phyloP scores from a whole-genome alignment of 2,329 filamentous ascomycete species.

The Neodidymelliopsis sp. region DNA sequence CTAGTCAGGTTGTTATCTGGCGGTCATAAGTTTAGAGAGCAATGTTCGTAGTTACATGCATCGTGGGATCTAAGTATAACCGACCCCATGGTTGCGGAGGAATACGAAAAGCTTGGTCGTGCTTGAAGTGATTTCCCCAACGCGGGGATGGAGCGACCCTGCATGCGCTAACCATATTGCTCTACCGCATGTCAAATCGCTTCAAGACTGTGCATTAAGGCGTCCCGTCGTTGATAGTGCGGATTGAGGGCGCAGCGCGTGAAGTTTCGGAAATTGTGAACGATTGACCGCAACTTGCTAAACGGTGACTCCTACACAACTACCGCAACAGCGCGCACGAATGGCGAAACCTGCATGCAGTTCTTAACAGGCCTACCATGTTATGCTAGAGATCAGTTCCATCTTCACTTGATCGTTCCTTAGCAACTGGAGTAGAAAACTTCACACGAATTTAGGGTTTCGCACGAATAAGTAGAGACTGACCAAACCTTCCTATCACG shows the following conservation, averaged over 20 bases:
- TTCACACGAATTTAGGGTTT: no score
- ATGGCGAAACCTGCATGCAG: no score
- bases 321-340: no score
- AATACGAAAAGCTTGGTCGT: conserved; percentile 6
- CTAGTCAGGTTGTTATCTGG: background rate
- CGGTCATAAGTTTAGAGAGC: no score
- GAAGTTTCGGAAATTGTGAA: background rate
- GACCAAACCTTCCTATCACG: no score
- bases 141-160: conserved; percentile 3
- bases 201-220: conserved; percentile 4
- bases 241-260: background rate
- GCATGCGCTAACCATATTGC: conserved; percentile 3
- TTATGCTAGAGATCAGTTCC: no score
- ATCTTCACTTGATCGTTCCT: no score
- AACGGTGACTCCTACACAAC: no score
- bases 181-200: conserved; percentile 5
- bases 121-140: background rate
- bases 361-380: no score
- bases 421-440: no score
- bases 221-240: conserved; percentile 1
- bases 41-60: background rate
- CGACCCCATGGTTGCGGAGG: background rate
- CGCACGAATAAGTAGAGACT: no score
- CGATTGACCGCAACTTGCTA: conserved; percentile 4
- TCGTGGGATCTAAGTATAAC: no score